Evolutionary conservation across 441 rosid species (phyloP).

Genomic region (Manihot esculenta): DNA sequence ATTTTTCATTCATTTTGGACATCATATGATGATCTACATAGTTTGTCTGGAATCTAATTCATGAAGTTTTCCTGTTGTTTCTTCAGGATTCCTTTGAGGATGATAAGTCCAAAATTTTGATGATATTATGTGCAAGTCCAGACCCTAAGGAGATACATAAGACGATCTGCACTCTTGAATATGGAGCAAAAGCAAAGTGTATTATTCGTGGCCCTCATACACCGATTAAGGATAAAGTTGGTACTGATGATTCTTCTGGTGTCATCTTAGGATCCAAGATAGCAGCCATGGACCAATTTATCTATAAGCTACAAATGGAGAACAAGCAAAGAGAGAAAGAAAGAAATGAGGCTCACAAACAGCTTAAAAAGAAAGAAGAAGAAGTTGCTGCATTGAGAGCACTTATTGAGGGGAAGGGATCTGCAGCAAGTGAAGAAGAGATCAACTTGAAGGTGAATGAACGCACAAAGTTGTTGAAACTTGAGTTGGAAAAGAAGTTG

Average conservation of each 20-base stretch:
- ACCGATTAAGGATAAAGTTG: conserved; percentile 58
- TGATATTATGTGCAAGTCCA: conserved; percentile 96
- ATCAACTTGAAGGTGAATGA: conserved; percentile 73
- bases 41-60: not conserved
- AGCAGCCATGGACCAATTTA: conserved; percentile 91
- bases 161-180: conserved; percentile 91
- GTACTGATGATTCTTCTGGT: conserved; percentile 61
- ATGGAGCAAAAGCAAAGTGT: conserved; percentile 98
- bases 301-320: conserved; percentile 80
- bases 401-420: conserved; percentile 49
- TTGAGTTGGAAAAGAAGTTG: conserved; percentile 67
- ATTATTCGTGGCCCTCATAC: conserved; percentile 89
- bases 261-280: conserved; percentile 66
- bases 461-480: conserved; percentile 48
- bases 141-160: conserved; percentile 92
- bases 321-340: conserved; percentile 79
- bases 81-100: conserved; percentile 95
- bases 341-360: conserved; percentile 66
- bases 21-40: not conserved
- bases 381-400: conserved; percentile 69
- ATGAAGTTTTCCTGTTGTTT: not conserved
- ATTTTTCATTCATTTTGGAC: conserved; percentile 22
- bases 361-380: conserved; percentile 75
- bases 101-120: conserved; percentile 86
- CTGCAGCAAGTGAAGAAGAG: conserved; percentile 62